phyloP scores from a whole-genome alignment of 1,284 basidiomycete genomes.

The Sporisorium scitamineum region DNA sequence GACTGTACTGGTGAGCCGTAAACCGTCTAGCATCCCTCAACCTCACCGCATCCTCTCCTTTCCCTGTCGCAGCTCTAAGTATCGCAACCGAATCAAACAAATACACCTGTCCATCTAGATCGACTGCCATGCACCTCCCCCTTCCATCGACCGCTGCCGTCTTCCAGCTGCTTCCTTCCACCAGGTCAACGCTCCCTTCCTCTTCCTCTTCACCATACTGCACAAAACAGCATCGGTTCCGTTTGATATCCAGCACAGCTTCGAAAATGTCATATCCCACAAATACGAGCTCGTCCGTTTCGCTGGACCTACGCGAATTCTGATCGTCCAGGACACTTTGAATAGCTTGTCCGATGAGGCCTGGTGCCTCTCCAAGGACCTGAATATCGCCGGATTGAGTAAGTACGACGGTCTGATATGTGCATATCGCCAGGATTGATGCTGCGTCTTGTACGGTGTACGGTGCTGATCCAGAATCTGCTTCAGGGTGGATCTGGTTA shows the following conservation, averaged over 20 bases:
- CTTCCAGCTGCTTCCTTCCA: slow-evolving; percentile 16
- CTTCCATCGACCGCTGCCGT: slow-evolving; percentile 27
- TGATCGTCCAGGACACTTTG: neutral
- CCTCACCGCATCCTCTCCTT: neutral
- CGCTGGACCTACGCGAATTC: neutral
- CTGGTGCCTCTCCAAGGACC: slow-evolving; percentile 3
- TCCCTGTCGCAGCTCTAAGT: slow-evolving; percentile 5
- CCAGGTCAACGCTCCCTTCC: neutral
- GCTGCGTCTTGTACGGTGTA: neutral
- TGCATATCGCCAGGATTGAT: neutral
- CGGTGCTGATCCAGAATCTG: neutral
- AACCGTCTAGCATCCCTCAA: neutral
- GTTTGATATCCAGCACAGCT: slow-evolving; percentile 5
- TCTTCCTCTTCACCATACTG: slow-evolving; percentile 3
- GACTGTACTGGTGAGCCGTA: neutral
- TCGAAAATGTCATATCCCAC: slow-evolving; percentile 24
- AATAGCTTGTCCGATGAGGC: neutral
- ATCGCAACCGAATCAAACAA: slow-evolving; percentile 15
- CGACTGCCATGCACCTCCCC: slow-evolving; percentile 20
- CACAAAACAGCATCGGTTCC: neutral
- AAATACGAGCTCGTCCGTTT: slow-evolving; percentile 1
- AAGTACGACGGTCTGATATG: slow-evolving; percentile 24
- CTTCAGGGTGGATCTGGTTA: slow-evolving; percentile 1
- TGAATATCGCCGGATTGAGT: neutral
- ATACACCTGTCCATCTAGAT: slow-evolving; percentile 5